Conservation (phyloP, 192 early-diverging fungal species). For the Mortierella antarctica region DNA sequence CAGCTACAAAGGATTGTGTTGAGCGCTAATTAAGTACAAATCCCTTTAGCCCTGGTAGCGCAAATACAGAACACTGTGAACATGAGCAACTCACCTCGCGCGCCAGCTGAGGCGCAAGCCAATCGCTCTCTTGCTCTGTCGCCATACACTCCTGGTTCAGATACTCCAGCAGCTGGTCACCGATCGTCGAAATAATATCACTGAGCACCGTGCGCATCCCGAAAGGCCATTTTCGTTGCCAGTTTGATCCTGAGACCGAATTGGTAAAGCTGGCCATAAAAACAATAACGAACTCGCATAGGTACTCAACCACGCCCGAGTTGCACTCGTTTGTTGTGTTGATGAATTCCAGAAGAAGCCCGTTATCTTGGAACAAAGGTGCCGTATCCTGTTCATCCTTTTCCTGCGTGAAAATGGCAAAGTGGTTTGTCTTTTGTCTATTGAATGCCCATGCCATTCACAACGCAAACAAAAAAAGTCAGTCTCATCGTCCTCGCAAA, state of each 20-base stretch:
- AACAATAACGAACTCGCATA: constrained; percentile 24
- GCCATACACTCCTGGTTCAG: constrained; percentile 7
- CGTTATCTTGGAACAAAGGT: constrained; percentile 9
- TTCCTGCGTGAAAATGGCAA: constrained; percentile 39
- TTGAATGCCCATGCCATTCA: background rate
- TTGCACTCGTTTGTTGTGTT: constrained; percentile 25
- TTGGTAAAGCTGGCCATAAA: constrained; percentile 8
- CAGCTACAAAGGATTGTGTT: constrained; percentile 5
- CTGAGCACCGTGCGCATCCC: constrained; percentile 4
- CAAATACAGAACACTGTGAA: background rate
- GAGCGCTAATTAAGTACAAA: too few species aligned
- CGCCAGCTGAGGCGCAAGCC: background rate
- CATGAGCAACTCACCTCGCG: constrained; percentile 24
- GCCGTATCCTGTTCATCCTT: constrained; percentile 9
- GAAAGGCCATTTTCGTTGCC: constrained; percentile 37
- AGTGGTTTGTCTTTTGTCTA: constrained; percentile 51
- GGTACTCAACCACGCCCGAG: constrained; percentile 38
- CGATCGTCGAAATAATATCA: constrained; percentile 9
- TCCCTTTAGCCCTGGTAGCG: background rate
- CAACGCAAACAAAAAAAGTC: background rate
- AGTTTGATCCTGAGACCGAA: constrained; percentile 4
- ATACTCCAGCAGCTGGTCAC: constrained; percentile 38
- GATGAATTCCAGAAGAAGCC: constrained; percentile 17
- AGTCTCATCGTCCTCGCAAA: background rate
- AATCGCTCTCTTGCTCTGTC: background rate